Evolutionary conservation across 2,329 filamentous ascomycete genomes (phyloP), one percentile per base, ranked within the genome.

Genomic region (Colletotrichum australisinense): DNA sequence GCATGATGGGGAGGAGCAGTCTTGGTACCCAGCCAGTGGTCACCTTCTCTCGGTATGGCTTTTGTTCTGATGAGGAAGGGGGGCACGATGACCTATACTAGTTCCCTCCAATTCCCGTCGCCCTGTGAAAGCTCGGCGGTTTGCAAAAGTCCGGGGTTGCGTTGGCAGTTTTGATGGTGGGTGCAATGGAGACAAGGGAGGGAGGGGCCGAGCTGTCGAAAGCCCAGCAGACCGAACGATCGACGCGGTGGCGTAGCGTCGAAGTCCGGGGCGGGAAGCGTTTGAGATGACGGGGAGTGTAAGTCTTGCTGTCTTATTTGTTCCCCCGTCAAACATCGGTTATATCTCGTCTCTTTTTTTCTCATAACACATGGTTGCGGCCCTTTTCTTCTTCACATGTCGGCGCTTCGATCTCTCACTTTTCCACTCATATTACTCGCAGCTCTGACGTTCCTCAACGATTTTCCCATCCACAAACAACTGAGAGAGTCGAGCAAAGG

Each of bases 231-330:
- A 28, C 12, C 55, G 67, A 64, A 64, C 60, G 55, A 60, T 64
- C 67, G 59, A 60, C 59, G 52, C 30, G 38, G 30, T 22, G 60
- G 19, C 26, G 24, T 57, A 32, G 67, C 67, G 35, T 49, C 16
- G 67, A 49, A 49, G 42, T n/a, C 67, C 60, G 56, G 59, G 32
- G 60, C 24, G 66, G 59, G 38, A 46, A 38, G 66, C 26, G 66
- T 70, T 73, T 73, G 70, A 70, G 67, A 62, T 62, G 67, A 52
- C 60, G n/a, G 35, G 67, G 67, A 42, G 16, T 60, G 60, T 32
- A 28, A 52, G 35, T 60, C 60, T 38, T 8, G 14, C 19, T 11
- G 3, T 30, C 19, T 49, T 19, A 49, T 53, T 38, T 8, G 11
- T 38, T 35, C 28, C 60, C 42, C 42, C 19, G 14, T 63, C 28